Conservation (phyloP, 805 yeast genomes). For the Ogataea corticis region DNA sequence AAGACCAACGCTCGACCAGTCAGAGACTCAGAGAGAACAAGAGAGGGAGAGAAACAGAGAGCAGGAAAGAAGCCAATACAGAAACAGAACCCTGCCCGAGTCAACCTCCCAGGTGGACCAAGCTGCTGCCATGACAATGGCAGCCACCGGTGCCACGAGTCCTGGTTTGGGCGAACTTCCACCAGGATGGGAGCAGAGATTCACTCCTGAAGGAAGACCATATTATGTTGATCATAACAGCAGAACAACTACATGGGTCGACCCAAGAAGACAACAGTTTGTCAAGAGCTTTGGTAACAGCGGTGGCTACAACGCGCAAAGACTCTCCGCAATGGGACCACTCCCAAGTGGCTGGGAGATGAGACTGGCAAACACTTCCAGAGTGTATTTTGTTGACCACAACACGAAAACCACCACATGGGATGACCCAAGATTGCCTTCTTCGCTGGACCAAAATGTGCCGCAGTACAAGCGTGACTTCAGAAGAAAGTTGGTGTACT, state of each 20-base stretch:
- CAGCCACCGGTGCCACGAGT: slow-evolving; percentile 84
- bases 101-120: slow-evolving; percentile 51
- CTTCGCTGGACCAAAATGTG: slow-evolving; percentile 95
- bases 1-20: slow-evolving; percentile 83
- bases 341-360: slow-evolving; percentile 99
- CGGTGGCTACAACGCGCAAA: slow-evolving; percentile 95
- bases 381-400: slow-evolving; percentile 98
- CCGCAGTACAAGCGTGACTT: slow-evolving; percentile 99
- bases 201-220: slow-evolving; percentile 97
- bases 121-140: slow-evolving; percentile 49
- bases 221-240: slow-evolving; percentile 98
- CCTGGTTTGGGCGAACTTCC: slow-evolving; percentile 97
- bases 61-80: slow-evolving; percentile 86
- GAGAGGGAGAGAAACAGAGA: slow-evolving; percentile 73
- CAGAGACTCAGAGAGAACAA: slow-evolving; percentile 64
- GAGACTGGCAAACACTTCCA: slow-evolving; percentile 97
- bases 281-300: slow-evolving; percentile 91
- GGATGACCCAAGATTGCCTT: slow-evolving; percentile 99
- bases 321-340: slow-evolving; percentile 96
- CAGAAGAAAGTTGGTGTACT: slow-evolving; percentile 94
- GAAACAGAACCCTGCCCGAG: slow-evolving; percentile 88
- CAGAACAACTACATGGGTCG: slow-evolving; percentile 99
- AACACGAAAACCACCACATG: slow-evolving; percentile 99
- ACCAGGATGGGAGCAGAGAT: slow-evolving; percentile 98
- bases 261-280: slow-evolving; percentile 98